Base-by-base conservation (phyloP, 2,329 filamentous ascomycete species). In the Alternaria triticina region DNA sequence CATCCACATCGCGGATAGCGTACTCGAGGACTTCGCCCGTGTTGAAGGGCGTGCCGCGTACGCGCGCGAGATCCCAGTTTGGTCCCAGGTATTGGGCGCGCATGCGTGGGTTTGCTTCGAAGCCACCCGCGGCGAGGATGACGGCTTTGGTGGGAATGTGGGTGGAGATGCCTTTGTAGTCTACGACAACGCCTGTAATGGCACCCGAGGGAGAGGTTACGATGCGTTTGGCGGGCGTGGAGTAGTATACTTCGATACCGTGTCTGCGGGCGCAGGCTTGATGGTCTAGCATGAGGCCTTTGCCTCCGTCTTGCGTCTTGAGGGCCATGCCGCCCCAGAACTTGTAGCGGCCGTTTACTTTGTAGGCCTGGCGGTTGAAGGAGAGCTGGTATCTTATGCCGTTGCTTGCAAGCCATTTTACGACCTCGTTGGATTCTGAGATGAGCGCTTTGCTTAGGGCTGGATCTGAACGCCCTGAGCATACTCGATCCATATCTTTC, bases 311-410 rank as follows among this genome's bases (percentile, higher is more conserved):
- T 54, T 86, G 71, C 0, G 86, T 88, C 70, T 85, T 88, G 33
- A 90, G 76, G n/a, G 81, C 82, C 72, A 91, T 77, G 0, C 89
- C 89, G 11, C 89, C 89, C 89, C 89, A 91, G 73, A 91, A 91
- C 70, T 87, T 88, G 71, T 84, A 84, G 28, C 85, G 80, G 1
- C 86, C 87, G 54, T 87, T 81, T n/a, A 90, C 83, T 60, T 88
- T 81, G 73, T 89, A 91, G 0, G 89, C 87, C 71, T 92, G 89
- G 3, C 89, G 82, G 62, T 90, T 87, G 75, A 91, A 91, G 2
- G 84, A 86, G 4, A 91, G 79, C 70, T 88, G 84, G 69, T 88
- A 90, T 1, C 83, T 80, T 3, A 89, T 78, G 0, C 88, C 88
- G 44, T 87, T 61, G 2, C 73, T 65, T 1, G 82, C 82, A 3